phyloP scores from a whole-genome alignment of 164 flowering plant species.

The Vitis cinerea region DNA sequence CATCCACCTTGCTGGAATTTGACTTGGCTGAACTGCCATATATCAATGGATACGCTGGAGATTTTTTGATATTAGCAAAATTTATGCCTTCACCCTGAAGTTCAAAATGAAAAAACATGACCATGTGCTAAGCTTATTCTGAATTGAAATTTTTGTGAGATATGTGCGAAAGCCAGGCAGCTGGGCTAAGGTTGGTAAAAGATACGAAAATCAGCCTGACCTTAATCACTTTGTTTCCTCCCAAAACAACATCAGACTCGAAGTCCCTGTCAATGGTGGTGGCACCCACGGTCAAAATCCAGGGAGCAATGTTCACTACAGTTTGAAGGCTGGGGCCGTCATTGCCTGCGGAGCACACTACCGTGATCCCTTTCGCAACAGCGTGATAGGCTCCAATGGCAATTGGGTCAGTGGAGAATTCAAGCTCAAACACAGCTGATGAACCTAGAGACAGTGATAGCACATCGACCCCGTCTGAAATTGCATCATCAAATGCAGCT shows the following conservation, averaged over 20 bases:
- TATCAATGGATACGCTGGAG: conserved; percentile 41
- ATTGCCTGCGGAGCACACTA: conserved; percentile 84
- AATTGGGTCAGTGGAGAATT: conserved; percentile 50
- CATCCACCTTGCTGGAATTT: conserved; percentile 5
- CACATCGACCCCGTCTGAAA: conserved; percentile 70
- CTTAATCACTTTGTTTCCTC: conserved; percentile 51
- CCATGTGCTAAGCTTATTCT: too few species aligned
- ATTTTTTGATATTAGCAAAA: conserved; percentile 28
- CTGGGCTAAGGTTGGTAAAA: too few species aligned
- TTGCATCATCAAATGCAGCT: conserved; percentile 74
- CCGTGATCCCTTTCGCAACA: conserved; percentile 56
- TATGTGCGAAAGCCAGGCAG: too few species aligned
- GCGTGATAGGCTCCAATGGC: conserved; percentile 89
- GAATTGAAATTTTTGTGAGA: not conserved
- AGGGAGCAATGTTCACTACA: conserved; percentile 71
- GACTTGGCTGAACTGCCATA: conserved; percentile 32
- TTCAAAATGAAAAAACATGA: not conserved
- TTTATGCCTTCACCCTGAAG: conserved; percentile 34
- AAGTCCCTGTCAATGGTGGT: conserved; percentile 54
- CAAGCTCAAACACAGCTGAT: conserved; percentile 18
- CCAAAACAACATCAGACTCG: conserved; percentile 40
- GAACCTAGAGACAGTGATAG: conserved; percentile 63
- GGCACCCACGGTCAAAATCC: conserved; percentile 75
- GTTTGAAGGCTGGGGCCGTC: conserved; percentile 45
- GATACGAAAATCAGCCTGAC: conserved; percentile 19